Conservation (phyloP, 495 filamentous ascomycete genomes). For the Penicillium canescens region DNA sequence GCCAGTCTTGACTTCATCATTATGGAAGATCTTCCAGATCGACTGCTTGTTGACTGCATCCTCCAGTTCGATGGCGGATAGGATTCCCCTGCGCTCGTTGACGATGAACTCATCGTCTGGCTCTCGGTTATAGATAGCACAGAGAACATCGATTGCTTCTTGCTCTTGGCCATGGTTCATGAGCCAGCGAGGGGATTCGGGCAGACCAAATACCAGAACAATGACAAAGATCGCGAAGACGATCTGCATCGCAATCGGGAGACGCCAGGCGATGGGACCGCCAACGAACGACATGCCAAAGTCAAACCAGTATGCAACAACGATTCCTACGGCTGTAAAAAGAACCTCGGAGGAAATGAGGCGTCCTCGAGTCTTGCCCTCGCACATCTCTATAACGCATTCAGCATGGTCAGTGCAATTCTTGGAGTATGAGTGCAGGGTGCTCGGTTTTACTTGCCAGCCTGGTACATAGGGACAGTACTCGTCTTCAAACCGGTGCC, state of each 20-base stretch:
- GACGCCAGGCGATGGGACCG: conserved; percentile 44
- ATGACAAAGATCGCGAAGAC: conserved; percentile 44
- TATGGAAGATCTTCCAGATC: conserved; percentile 46
- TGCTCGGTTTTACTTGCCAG: background rate
- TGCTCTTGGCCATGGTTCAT: conserved; percentile 45
- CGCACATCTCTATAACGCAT: conserved; percentile 34
- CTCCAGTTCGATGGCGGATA: conserved; percentile 46
- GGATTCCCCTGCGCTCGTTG: conserved; percentile 47
- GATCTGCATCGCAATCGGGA: conserved; percentile 49
- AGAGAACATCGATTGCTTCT: conserved; percentile 54
- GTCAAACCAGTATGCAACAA: conserved; percentile 53
- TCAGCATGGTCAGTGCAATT: background rate
- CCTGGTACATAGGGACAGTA: conserved; percentile 40
- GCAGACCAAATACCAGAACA: conserved; percentile 39
- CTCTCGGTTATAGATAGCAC: conserved; percentile 46
- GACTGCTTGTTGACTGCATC: conserved; percentile 42
- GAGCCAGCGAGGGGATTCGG: conserved; percentile 46
- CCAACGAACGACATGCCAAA: conserved; percentile 45
- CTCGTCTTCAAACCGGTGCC: conserved; percentile 51
- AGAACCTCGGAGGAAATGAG: conserved; percentile 49
- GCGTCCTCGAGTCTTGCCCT: conserved; percentile 41
- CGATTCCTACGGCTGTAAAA: conserved; percentile 39
- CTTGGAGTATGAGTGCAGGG: conserved; percentile 28
- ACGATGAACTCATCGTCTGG: conserved; percentile 43
- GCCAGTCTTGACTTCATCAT: conserved; percentile 54